phyloP scores from a whole-genome alignment of 768 basidiomycete genomes.

The Boletus bicolor region DNA sequence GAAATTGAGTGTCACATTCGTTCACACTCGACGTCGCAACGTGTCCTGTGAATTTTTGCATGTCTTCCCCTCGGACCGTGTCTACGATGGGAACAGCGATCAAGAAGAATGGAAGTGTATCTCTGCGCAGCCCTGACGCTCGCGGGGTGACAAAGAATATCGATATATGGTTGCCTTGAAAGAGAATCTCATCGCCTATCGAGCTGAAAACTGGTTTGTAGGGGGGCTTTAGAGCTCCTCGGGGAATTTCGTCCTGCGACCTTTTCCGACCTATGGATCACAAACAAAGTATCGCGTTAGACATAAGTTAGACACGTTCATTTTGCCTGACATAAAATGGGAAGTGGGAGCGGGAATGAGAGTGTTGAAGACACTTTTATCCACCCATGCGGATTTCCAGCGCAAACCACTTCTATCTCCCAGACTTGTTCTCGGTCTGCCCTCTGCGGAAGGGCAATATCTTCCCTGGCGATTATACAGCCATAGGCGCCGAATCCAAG shows the following conservation, averaged over 20 bases:
- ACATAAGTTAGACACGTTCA: slow-evolving; percentile 6
- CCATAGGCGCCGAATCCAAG: slow-evolving; percentile 54
- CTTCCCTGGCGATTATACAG: slow-evolving; percentile 52
- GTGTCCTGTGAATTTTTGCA: neutral
- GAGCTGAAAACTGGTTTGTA: neutral
- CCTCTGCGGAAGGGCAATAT: slow-evolving; percentile 43
- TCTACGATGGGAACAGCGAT: neutral
- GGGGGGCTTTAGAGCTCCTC: slow-evolving; percentile 4
- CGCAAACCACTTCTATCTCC: slow-evolving; percentile 45
- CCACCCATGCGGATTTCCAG: neutral
- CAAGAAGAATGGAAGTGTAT: slow-evolving; percentile 86
- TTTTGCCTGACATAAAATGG: slow-evolving; percentile 8
- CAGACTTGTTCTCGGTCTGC: slow-evolving; percentile 51
- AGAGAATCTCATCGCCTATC: neutral
- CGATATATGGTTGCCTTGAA: neutral
- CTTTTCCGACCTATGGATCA: slow-evolving; percentile 1
- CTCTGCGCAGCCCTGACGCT: slow-evolving; percentile 67
- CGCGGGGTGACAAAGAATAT: slow-evolving; percentile 34
- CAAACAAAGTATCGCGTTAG: neutral
- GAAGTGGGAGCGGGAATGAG: neutral
- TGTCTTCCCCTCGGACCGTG: slow-evolving; percentile 5
- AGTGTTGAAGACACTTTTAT: neutral
- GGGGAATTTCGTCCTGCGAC: slow-evolving; percentile 1
- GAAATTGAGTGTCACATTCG: neutral
- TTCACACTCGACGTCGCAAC: neutral